A percentile compares a stretch with the other conserved stretches of the same genome.
Conservation (phyloP, 2,329 filamentous ascomycete species). For the Calonectria hawksworthii region DNA sequence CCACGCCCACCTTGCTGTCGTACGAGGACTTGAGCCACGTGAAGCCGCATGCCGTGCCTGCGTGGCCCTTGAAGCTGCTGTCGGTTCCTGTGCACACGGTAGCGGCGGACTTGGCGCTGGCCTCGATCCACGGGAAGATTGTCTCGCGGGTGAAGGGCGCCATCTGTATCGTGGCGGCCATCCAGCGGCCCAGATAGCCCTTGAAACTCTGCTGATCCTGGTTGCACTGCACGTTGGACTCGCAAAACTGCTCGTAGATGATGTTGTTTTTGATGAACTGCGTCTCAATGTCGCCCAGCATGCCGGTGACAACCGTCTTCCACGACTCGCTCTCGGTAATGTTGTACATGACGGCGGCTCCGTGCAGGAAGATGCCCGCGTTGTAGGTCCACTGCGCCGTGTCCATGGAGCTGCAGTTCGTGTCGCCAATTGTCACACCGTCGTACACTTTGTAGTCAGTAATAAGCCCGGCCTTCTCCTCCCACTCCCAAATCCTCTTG, state of each 20-base stretch:
- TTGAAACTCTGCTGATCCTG: conserved; percentile 83
- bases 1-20: conserved; percentile 74
- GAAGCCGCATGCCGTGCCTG: conserved; percentile 77
- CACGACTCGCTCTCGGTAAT: conserved; percentile 67
- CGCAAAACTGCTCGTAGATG: conserved; percentile 78
- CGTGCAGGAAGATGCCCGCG: conserved; percentile 74
- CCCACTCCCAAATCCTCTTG: conserved; percentile 78
- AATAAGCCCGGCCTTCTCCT: conserved; percentile 68
- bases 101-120: conserved; percentile 67
- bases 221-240: conserved; percentile 72
- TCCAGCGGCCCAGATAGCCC: conserved; percentile 79
- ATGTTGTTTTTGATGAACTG: conserved; percentile 69
- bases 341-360: conserved; percentile 73
- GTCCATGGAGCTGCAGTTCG: conserved; percentile 66
- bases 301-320: conserved; percentile 70
- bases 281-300: conserved; percentile 64
- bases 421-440: conserved; percentile 54
- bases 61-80: conserved; percentile 62
- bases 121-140: conserved; percentile 65
- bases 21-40: conserved; percentile 70
- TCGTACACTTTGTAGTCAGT: conserved; percentile 69
- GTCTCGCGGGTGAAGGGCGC: conserved; percentile 65
- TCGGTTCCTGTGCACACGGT: conserved; percentile 63
- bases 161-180: conserved; percentile 68
- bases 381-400: conserved; percentile 79